Evolutionary conservation across 495 filamentous ascomycete genomes (phyloP), one percentile per base, ranked within the genome.

Genomic region (Lentithecium fluviatile): DNA sequence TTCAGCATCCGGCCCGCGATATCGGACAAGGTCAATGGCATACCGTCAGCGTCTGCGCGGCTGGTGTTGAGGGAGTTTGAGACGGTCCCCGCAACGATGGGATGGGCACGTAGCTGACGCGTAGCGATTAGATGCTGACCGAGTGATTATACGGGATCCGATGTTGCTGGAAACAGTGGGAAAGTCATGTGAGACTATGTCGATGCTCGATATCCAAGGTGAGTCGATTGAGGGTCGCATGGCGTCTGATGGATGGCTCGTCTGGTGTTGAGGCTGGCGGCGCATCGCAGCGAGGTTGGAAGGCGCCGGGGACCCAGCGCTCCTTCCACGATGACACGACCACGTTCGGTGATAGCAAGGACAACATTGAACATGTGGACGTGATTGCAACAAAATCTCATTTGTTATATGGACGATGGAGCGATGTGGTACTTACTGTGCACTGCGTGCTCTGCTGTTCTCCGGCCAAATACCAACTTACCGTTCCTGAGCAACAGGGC

Each of bases 121-220:
- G 23, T 19, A n/a, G 58, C 19, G 29, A 36, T 60, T 63, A 60
- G 59, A 67, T 48, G 37, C 56, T 38, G 51, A 23, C 54, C 32
- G 64, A 55, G 23, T 42, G 49, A 48, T 61, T 56, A 60, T 63
- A 54, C 42, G 53, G 59, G 60, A 55, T 63, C 48, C 45, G 59
- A 60, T 63, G 57, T 53, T 63, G 59, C 37, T 52, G 64, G 51
- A 56, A 67, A 63, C 53, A 67, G 64, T 21, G 64, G 54, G 50
- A 63, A 67, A 59, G 59, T 58, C 64, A 67, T 67, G 54, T 59
- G 55, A 48, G 55, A 67, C 54, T 56, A 63, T 62, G 51, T 52
- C 60, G 50, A 59, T 67, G 59, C 56, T 63, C 58, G 64, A 66
- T 62, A 62, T 62, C 43, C 47, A 61, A 37, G 56, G 45, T 61